Percentiles rank a stretch among this genome's conserved stretches.
Evolutionary conservation across 148 eudicot species (phyloP).

Genomic region (Gaultheria prostrata): DNA sequence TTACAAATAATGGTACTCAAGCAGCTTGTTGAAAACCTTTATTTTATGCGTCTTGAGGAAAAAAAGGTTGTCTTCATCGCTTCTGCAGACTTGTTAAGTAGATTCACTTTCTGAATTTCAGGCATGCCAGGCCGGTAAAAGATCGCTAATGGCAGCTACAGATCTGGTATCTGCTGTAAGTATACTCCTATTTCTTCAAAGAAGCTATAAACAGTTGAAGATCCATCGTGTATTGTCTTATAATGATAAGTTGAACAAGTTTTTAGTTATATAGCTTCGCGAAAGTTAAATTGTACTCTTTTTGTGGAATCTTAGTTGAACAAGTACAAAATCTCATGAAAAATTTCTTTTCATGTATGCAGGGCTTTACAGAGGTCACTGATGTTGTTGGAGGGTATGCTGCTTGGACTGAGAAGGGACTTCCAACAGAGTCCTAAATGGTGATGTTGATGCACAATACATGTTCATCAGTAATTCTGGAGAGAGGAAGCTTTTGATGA

Average conservation of each 20-base stretch:
- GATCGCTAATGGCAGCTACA: conserved; percentile 72
- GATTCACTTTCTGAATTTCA: conserved; percentile 20
- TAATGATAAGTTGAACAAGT: neutral
- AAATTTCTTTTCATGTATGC: conserved; percentile 16
- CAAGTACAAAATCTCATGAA: too few species aligned
- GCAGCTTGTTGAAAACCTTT: neutral
- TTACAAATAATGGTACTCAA: neutral
- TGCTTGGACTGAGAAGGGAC: conserved; percentile 57
- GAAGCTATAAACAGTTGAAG: neutral
- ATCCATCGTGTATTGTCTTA: neutral
- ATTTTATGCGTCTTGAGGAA: neutral
- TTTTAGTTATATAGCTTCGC: neutral
- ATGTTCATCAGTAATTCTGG: neutral
- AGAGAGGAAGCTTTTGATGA: neutral
- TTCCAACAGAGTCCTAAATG: conserved; percentile 39
- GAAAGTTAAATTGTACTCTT: neutral
- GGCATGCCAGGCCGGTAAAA: conserved; percentile 80
- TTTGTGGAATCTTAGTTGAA: neutral
- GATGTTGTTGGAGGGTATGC: conserved; percentile 69
- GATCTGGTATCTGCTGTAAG: conserved; percentile 77
- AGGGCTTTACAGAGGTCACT: conserved; percentile 60
- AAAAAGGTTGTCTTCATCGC: neutral
- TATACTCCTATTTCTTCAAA: conserved; percentile 11
- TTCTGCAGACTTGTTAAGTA: neutral
- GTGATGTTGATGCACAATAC: neutral